Evolutionary conservation across 1,139 yeast genomes (phyloP).

Genomic region (Taiozyma sp.): DNA sequence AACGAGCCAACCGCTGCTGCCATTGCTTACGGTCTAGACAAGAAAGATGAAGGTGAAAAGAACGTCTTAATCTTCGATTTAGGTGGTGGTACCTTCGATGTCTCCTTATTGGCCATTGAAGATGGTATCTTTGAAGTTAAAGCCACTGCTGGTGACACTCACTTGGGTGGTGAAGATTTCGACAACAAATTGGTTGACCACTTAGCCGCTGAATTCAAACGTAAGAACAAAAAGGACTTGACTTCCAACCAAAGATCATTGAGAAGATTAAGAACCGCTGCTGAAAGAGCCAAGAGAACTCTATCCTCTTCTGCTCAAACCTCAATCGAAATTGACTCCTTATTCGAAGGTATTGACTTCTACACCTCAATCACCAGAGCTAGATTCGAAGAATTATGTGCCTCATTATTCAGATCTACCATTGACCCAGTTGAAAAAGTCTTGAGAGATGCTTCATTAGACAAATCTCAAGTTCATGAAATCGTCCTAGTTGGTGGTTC

Average conservation of each 20-base stretch:
- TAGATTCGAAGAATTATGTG: conserved; percentile 85
- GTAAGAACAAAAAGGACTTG: conserved; percentile 77
- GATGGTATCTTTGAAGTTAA: conserved; percentile 99
- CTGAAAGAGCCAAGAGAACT: conserved; percentile 90
- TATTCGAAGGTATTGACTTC: conserved; percentile 72
- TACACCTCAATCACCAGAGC: conserved; percentile 84
- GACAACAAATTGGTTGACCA: conserved; percentile 78
- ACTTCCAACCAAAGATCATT: conserved; percentile 75
- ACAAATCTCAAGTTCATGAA: conserved; percentile 78
- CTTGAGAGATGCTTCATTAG: conserved; percentile 73
- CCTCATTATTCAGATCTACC: conserved; percentile 79
- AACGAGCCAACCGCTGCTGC: conserved; percentile 99
- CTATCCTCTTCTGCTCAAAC: conserved; percentile 84
- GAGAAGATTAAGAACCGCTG: conserved; percentile 86
- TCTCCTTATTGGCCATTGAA: conserved; percentile 88
- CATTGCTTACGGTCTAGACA: conserved; percentile 98
- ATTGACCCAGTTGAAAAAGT: conserved; percentile 85
- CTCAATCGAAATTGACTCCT: conserved; percentile 76
- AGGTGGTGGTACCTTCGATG: conserved; percentile 99
- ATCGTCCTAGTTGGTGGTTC: conserved; percentile 91
- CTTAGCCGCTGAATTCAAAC: conserved; percentile 80
- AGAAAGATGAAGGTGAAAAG: conserved; percentile 80
- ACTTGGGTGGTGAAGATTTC: conserved; percentile 65
- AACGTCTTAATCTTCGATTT: conserved; percentile 93
- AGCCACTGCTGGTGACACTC: conserved; percentile 99